phyloP scores from a whole-genome alignment of 257 asterid species.

The Osmanthus fragrans region DNA sequence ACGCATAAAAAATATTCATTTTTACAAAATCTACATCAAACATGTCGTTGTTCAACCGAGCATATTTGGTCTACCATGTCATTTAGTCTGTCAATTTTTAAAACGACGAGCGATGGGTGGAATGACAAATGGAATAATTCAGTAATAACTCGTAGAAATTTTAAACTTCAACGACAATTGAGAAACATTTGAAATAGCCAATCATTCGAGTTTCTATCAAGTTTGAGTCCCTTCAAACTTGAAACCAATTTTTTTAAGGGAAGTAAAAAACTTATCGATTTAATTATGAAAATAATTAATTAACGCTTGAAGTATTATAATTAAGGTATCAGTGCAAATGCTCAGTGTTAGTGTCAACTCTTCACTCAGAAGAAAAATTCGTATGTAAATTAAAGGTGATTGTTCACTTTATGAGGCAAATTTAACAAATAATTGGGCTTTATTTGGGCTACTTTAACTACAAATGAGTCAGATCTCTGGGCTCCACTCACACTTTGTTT shows the following conservation, averaged over 20 bases:
- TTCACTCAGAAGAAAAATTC: not conserved
- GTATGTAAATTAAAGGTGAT: not conserved
- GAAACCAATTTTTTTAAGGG: not conserved
- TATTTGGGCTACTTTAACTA: slow-evolving; percentile 25
- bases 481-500: slow-evolving; percentile 29
- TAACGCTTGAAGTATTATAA: not conserved
- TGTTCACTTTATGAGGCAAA: slow-evolving; percentile 22
- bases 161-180: not conserved
- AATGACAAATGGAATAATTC: not conserved
- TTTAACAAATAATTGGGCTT: slow-evolving; percentile 32
- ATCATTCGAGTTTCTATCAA: not conserved
- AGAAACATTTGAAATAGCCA: not conserved
- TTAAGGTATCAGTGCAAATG: not conserved
- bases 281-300: not conserved
- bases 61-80: too few relatives aligned
- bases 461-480: slow-evolving; percentile 36
- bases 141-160: not conserved
- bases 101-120: too few relatives aligned
- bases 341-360: not conserved
- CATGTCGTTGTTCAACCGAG: too few relatives aligned
- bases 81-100: too few relatives aligned
- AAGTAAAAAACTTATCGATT: not conserved
- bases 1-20: too few relatives aligned
- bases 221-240: not conserved
- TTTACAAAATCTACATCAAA: too few relatives aligned